Base-by-base conservation (phyloP, 2,329 filamentous ascomycete genomes). In the Pseudogymnoascus sp. region DNA sequence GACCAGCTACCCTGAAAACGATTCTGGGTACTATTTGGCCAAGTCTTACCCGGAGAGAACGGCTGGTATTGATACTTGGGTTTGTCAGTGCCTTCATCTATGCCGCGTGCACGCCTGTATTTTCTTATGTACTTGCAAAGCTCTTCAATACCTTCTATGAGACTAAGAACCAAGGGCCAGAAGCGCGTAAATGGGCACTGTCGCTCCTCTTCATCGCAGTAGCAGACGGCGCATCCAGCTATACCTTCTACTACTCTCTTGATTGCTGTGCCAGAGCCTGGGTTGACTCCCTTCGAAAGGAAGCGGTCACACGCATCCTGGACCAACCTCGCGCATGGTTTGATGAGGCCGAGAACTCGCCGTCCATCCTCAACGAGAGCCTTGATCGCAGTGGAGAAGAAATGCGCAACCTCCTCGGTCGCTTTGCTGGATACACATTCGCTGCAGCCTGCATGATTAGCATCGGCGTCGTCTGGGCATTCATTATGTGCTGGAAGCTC, bases 381-480 rank as follows among this genome's bases (percentile, higher is more conserved):
- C 81, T 97, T 0, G 91, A 96, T 69, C 84, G 88, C 14, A 90
- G 91, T 69, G 89, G 88, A 0, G 92, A 97, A 72, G 91, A 96
- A 72, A 93, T 95, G 84, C 84, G 90, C 7, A 92, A 90, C 68
- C 77, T 97, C 0, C 80, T 96, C 0, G 89, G 90, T 1, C 84
- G 89, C 1, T 96, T 96, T 70, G 80, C 88, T 0, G 88, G 89
- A 1, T 84, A 89, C 62, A 74, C 88, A 0, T 79, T 93, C 12
- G 84, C 88, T 8, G 86, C 89, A 3, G 71, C 79, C 0, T 75
- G 85, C 61, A 93, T 96, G 81, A 80, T 90, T 16, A 63, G 77
- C 0, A 82, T 88, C n/a, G 86, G 90, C 0, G 70, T 95, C 5
- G 70, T 82, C 1, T 97, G 92, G 93, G 87, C 90, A 3, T 74